A percentile compares a stretch with the other conserved stretches of the same genome.
Conservation (phyloP, 257 asterid genomes). For the Solanum tarapatanum region DNA sequence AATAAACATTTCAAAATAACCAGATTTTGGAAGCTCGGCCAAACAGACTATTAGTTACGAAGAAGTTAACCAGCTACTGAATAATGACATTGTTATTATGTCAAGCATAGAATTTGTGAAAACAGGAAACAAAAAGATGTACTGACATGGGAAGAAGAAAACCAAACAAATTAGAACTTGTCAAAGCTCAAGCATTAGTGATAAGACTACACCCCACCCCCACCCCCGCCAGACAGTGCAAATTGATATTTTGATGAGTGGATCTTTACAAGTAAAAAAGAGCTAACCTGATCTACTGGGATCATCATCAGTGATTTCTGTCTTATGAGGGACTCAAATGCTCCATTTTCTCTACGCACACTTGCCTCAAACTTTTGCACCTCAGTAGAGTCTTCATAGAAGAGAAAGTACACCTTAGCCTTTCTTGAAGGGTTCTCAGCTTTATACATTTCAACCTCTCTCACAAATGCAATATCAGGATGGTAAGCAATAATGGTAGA, state of each 20-base stretch:
- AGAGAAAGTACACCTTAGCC: slow-evolving; percentile 78
- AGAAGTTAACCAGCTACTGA: neutral
- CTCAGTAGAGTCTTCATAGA: slow-evolving; percentile 91
- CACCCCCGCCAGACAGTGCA: neutral
- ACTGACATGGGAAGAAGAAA: neutral
- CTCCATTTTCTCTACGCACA: slow-evolving; percentile 78
- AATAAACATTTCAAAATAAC: neutral
- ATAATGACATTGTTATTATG: neutral
- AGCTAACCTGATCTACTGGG: slow-evolving; percentile 70
- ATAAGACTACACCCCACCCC: neutral
- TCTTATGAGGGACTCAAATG: slow-evolving; percentile 89
- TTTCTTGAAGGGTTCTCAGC: slow-evolving; percentile 71
- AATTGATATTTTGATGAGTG: neutral
- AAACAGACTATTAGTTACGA: neutral
- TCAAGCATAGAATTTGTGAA: neutral
- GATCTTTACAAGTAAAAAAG: neutral
- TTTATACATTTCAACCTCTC: slow-evolving; percentile 86
- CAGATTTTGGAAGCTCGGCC: neutral
- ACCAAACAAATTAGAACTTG: neutral
- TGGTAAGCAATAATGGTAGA: slow-evolving; percentile 80
- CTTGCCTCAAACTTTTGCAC: slow-evolving; percentile 92
- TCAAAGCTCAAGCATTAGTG: neutral
- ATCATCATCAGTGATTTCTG: slow-evolving; percentile 93
- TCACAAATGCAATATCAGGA: slow-evolving; percentile 81
- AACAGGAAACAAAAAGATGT: neutral